Evolutionary conservation across 208 protist genomes (phyloP), one percentile per base, ranked within the genome.

Genomic region (Lotmaria passim): DNA sequence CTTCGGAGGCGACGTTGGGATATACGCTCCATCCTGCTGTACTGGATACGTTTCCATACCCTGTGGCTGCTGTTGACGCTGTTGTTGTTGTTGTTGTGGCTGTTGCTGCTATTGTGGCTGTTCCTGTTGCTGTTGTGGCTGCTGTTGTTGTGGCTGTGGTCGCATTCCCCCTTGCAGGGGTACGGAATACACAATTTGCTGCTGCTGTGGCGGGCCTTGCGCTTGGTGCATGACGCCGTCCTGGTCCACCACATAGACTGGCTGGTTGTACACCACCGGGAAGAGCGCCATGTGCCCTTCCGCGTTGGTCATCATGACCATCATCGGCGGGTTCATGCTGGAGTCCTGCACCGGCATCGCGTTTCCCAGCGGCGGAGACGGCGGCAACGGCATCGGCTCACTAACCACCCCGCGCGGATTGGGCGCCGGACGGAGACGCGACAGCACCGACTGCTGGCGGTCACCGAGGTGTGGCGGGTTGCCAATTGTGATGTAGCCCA

Each of bases 221-320:
- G 62, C 21, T 7, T 39, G 46, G 36, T 70, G 63, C 44, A 77
- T 36, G 33, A 71, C 17, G 31, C 39, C 36, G 38, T 53, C 53
- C 0, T 31, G 2, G 41, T 67, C 62, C 24, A 66, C 0, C 71
- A 77, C 44, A 19, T 55, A 71, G 44, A 77, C 50, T 3, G 43
- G 63, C 39, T 63, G 62, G 47, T 60, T 77, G 63, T 77, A 77
- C 56, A 67, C 12, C 19, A 77, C 58, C 1, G 71, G 71, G 28
- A 60, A 71, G 2, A 77, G 26, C 24, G 63, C 31, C 63, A 77
- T 67, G 26, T 77, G 62, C 17, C 71, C 71, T 34, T 70, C 56
- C n/a, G 63, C 43, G 21, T 58, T 65, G n/a, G 44, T 34, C 71
- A 77, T 71, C 62, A 77, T 65, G 24, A 77, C 26, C 71, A 77